phyloP scores from a whole-genome alignment of 176 grass and related monocot species.

The Oryza glaberrima region DNA sequence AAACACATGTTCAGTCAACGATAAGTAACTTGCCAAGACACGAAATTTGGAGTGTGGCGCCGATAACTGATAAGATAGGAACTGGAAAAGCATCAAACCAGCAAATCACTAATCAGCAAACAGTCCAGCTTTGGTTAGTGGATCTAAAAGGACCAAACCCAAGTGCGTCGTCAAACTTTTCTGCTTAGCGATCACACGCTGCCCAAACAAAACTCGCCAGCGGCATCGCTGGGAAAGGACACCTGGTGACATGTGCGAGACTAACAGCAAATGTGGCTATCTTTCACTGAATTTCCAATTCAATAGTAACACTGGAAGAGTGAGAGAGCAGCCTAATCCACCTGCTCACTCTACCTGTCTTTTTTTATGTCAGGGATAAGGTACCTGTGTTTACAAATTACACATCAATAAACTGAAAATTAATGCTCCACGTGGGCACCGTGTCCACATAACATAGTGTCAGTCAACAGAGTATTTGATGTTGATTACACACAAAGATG shows the following conservation, averaged over 20 bases:
- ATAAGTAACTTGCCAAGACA: slow-evolving; percentile 28
- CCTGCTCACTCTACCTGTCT: neutral
- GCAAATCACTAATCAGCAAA: neutral
- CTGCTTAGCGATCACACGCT: slow-evolving; percentile 11
- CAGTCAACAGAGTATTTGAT: neutral
- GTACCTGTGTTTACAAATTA: neutral
- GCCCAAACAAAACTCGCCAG: slow-evolving; percentile 36
- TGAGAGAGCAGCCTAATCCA: neutral
- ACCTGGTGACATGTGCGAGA: slow-evolving; percentile 48
- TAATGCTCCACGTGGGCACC: neutral
- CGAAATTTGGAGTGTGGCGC: neutral
- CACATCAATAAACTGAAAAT: neutral
- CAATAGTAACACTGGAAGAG: too few species aligned
- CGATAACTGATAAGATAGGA: slow-evolving; percentile 19
- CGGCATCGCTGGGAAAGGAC: neutral
- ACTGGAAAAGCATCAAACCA: slow-evolving; percentile 34
- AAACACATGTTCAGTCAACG: slow-evolving; percentile 5
- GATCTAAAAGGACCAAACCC: neutral
- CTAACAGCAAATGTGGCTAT: neutral
- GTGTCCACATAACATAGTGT: neutral
- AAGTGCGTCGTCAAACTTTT: slow-evolving; percentile 20
- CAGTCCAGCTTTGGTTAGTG: slow-evolving; percentile 1
- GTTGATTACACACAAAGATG: neutral
- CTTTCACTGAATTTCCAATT: neutral
- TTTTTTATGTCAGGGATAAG: neutral